Evolutionary conservation across 2,329 filamentous ascomycete genomes (phyloP), one percentile per base, ranked within the genome.

Genomic region (Neophaeococcomyces mojaviensis): DNA sequence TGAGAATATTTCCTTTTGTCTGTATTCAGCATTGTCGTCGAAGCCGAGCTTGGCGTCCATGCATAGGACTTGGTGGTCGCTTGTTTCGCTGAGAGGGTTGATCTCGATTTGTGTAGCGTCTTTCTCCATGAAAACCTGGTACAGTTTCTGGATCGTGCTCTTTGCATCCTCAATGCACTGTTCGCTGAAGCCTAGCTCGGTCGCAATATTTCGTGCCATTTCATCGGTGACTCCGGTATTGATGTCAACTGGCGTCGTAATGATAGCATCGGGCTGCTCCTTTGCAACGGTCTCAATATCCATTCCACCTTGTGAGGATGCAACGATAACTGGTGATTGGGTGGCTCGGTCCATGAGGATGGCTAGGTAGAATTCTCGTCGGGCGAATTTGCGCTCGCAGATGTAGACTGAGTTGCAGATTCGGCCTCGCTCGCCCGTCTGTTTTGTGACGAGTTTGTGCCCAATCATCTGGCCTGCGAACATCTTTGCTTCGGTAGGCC

Each of bases 41-140:
- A 98, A 98, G 64, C 82, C 85, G 61, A 98, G 87, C 78, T 98
- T 98, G 70, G 92, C 92, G 68, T 98, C 92, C 92, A 98, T 98
- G 73, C 88, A 94, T 63, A 98, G 79, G 47, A 98, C 92, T 74
- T 95, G 79, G 79, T 97, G 90, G 72, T 98, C 92, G 44, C 86
- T 94, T 53, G 92, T 98, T 79, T 98, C 92, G 45, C 88, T 94
- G 39, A 98, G 81, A 53, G 92, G 92, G 79, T 98, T 98, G 76
- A 98, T 98, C 76, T 98, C 92, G 64, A 98, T 97, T 76, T 98
- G 92, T 52, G 92, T 98, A 49, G 90, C 87, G 70, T 98, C 92
- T 74, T 88, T 94, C 76, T 98, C 92, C 74, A 85, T 82, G 79
- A 98, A 98, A 71, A 97, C 86, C 76, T 88, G 84, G 84, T 98